Percentiles rank a stretch among this genome's conserved stretches.
Conservation (phyloP, 2,329 filamentous ascomycete genomes). For the Fusarium coffeatum region DNA sequence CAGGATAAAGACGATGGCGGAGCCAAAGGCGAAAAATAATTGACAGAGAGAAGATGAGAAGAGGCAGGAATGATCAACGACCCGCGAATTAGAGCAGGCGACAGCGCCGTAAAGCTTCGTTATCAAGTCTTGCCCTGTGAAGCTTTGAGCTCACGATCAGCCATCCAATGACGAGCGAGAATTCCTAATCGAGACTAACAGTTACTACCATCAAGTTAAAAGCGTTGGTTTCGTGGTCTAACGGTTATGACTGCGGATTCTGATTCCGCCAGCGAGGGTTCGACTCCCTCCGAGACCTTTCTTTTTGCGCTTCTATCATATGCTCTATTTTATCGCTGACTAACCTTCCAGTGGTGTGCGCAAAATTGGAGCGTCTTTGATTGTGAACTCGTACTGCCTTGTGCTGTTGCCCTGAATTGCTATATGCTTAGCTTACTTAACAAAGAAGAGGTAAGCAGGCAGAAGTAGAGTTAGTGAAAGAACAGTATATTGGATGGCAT, state of each 20-base stretch:
- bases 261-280: not conserved
- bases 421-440: not conserved
- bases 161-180: not conserved
- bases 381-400: not conserved
- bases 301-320: not conserved
- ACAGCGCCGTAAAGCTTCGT: not conserved
- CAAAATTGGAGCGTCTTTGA: no score
- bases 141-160: not conserved
- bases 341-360: no score
- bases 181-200: not conserved
- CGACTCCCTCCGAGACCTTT: not conserved
- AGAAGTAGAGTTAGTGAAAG: not conserved
- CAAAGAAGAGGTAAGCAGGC: not conserved
- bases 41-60: conserved; percentile 63
- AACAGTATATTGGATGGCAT: not conserved
- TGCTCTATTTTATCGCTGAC: not conserved
- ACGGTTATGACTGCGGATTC: not conserved
- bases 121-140: not conserved
- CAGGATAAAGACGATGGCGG: conserved; percentile 72
- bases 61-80: conserved; percentile 67
- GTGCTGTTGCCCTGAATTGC: not conserved
- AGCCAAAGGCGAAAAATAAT: conserved; percentile 70
- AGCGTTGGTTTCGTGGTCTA: not conserved
- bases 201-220: not conserved
- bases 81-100: no score